phyloP scores from a whole-genome alignment of 2,329 filamentous ascomycete species.

The Aspergillus sp. region DNA sequence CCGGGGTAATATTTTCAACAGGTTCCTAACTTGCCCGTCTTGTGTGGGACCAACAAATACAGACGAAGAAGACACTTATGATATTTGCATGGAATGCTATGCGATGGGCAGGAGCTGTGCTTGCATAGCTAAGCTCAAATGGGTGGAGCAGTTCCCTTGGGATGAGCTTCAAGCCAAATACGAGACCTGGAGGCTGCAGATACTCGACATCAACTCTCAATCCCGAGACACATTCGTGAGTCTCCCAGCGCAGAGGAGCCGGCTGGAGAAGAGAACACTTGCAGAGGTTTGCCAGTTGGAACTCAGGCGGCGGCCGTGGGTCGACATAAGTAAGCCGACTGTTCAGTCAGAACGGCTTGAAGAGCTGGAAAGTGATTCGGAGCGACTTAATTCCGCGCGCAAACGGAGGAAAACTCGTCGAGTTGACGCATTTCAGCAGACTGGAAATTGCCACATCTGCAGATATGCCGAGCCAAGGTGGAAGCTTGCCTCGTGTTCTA shows the following conservation, averaged over 20 bases:
- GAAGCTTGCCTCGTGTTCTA: constrained; percentile 79
- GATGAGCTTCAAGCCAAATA: constrained; percentile 74
- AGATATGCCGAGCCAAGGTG: constrained; percentile 77
- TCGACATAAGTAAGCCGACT: constrained; percentile 70
- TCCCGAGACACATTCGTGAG: constrained; percentile 61
- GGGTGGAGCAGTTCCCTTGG: constrained; percentile 95
- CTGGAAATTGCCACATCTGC: constrained; percentile 76
- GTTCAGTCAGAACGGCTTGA: constrained; percentile 27
- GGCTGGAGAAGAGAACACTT: constrained; percentile 72
- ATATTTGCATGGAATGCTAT: constrained; percentile 98
- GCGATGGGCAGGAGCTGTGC: constrained; percentile 93
- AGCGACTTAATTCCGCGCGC: constrained; percentile 63
- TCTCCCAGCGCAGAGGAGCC: constrained; percentile 68
- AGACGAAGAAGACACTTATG: constrained; percentile 82
- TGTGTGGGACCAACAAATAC: constrained; percentile 70
- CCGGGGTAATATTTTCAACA: constrained; percentile 93
- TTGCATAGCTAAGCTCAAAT: constrained; percentile 80
- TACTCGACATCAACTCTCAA: constrained; percentile 72
- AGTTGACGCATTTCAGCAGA: constrained; percentile 53
- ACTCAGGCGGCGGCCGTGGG: constrained; percentile 75
- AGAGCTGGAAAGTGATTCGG: constrained; percentile 50
- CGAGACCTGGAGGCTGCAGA: constrained; percentile 77
- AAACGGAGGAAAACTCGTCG: constrained; percentile 62
- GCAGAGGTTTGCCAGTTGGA: constrained; percentile 95
- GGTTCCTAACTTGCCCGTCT: constrained; percentile 87